These are phyloP conservation scores for Lyophyllum shimeji DNA, from an alignment of 768 basidiomycete species.

Conservation along the genomic window DNA sequence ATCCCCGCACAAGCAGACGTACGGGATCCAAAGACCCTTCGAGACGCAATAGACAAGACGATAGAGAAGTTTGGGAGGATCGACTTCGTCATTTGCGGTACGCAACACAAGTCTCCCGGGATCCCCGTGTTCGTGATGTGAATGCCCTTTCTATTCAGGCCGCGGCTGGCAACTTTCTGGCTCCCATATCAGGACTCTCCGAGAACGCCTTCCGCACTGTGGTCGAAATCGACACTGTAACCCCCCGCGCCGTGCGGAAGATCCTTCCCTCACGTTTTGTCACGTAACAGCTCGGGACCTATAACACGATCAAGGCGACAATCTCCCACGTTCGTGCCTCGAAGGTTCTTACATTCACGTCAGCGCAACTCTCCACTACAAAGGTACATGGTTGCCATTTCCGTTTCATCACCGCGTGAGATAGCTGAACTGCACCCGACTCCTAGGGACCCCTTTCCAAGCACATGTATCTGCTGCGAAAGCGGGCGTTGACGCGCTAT, in stretches of 20 bases:
- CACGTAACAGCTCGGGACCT: conserved; percentile 74
- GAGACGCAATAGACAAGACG: conserved; percentile 72
- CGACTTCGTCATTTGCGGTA: conserved; percentile 94
- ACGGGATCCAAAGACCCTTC: conserved; percentile 67
- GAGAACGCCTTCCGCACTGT: conserved; percentile 92
- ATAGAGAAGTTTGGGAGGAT: conserved; percentile 81
- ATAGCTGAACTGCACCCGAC: conserved; percentile 14
- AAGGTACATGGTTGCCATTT: conserved; percentile 45
- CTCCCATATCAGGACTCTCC: conserved; percentile 79
- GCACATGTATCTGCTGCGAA: conserved; percentile 95
- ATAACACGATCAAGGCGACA: conserved; percentile 93
- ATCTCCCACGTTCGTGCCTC: conserved; percentile 67
- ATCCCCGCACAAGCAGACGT: conserved; percentile 82
- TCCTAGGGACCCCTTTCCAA: conserved; percentile 75
- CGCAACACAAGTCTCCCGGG: conserved; percentile 18
- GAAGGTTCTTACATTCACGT: conserved; percentile 84
- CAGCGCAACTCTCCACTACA: conserved; percentile 86
- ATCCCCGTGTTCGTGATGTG: background rate
- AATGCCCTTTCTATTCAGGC: conserved; percentile 52
- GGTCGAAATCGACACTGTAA: conserved; percentile 88
- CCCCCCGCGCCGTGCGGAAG: conserved; percentile 14
- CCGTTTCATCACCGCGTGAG: background rate
- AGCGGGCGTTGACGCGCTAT: conserved; percentile 89
- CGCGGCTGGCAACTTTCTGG: conserved; percentile 95
- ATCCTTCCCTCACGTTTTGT: background rate